A percentile compares a stretch with the other conserved stretches of the same genome.
These are phyloP conservation scores for Cornus suecica DNA, from an alignment of 148 eudicot species.

Conservation along the genomic window DNA sequence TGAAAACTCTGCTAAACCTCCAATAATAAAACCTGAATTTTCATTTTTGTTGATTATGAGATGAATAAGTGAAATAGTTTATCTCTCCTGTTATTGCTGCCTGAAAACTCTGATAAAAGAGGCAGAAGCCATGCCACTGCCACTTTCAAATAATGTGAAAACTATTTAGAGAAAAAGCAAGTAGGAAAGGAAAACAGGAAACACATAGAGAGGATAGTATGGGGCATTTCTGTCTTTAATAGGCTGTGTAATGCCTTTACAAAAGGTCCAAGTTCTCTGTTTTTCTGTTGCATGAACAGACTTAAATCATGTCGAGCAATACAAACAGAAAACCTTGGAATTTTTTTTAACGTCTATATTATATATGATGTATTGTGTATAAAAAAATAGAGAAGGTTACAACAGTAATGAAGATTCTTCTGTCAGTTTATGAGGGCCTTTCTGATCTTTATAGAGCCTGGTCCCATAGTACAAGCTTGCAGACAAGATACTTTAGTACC, in stretches of 20 bases:
- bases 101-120: not conserved
- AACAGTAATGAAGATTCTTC: slow-evolving; percentile 35
- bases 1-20: not conserved
- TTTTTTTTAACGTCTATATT: slow-evolving; percentile 2
- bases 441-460: slow-evolving; percentile 31
- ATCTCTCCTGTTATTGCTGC: too few relatives aligned
- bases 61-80: too few relatives aligned
- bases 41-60: too few relatives aligned
- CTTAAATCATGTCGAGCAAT: slow-evolving; percentile 29
- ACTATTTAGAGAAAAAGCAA: not conserved
- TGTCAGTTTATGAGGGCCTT: slow-evolving; percentile 33
- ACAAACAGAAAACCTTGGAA: slow-evolving; percentile 22
- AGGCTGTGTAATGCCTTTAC: slow-evolving; percentile 27
- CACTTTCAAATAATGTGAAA: not conserved
- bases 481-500: slow-evolving; percentile 2
- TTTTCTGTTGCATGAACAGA: slow-evolving; percentile 21
- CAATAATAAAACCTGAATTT: too few relatives aligned
- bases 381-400: slow-evolving; percentile 8
- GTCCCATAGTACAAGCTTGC: slow-evolving; percentile 27
- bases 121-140: not conserved
- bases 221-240: slow-evolving; percentile 39
- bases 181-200: slow-evolving; percentile 3
- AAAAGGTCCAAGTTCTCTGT: slow-evolving; percentile 48
- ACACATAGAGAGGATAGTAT: slow-evolving; percentile 25
- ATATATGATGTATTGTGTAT: slow-evolving; percentile 8